Conservation (phyloP, 495 filamentous ascomycete species). For the Penicillium herquei region DNA sequence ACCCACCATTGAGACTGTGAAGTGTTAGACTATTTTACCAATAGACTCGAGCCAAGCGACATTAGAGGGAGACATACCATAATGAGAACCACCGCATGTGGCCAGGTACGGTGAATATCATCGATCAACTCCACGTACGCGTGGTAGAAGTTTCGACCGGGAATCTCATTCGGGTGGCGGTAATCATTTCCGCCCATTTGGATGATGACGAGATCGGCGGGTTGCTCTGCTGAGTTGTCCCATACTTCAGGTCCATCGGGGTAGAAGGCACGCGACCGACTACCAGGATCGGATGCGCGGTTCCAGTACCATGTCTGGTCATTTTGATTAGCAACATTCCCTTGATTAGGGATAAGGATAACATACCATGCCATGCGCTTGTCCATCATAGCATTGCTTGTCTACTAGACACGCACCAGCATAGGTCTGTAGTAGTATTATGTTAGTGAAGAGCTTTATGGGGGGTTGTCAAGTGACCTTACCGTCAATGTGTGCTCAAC, state of each 20-base stretch:
- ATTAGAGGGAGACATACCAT: constrained; percentile 43
- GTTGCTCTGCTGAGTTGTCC: constrained; percentile 58
- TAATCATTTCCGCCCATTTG: constrained; percentile 69
- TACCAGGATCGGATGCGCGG: constrained; percentile 58
- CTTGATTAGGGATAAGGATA: not conserved
- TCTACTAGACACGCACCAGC: constrained; percentile 62
- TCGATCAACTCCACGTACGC: constrained; percentile 59
- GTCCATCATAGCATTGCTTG: constrained; percentile 54
- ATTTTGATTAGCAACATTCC: constrained; percentile 3
- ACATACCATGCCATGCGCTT: constrained; percentile 31
- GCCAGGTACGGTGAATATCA: constrained; percentile 60
- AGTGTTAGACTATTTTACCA: not conserved
- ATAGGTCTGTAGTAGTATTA: constrained; percentile 38
- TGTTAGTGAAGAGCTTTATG: not conserved
- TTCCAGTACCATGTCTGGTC: constrained; percentile 62
- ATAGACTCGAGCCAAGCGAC: not conserved
- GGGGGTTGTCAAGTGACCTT: not conserved
- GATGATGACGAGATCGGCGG: constrained; percentile 65
- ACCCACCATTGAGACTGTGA: constrained; percentile 60
- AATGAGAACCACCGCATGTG: constrained; percentile 60
- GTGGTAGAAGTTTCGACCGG: constrained; percentile 49
- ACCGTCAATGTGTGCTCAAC: constrained; percentile 61
- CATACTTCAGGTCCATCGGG: constrained; percentile 57
- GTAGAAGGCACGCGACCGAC: constrained; percentile 48
- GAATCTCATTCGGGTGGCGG: constrained; percentile 58